A percentile compares a stretch with the other conserved stretches of the same genome.
Evolutionary conservation across 768 basidiomycete genomes (phyloP).

Genomic region (Lyophyllum shimeji): DNA sequence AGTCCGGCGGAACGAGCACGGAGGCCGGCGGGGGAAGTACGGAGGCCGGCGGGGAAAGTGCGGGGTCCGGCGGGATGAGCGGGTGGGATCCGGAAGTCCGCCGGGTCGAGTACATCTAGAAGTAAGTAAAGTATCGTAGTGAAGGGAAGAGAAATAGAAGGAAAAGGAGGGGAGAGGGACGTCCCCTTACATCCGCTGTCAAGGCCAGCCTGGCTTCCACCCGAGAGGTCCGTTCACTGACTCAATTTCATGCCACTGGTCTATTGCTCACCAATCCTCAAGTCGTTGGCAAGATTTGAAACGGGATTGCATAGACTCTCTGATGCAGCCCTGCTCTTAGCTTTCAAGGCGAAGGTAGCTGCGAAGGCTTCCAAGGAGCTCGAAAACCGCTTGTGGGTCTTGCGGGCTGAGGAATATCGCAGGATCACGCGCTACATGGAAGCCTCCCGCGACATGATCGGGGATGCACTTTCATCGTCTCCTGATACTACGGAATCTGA

Average conservation of each 20-base stretch:
- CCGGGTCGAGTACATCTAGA: too few species aligned
- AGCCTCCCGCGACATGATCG: neutral
- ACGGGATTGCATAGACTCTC: neutral
- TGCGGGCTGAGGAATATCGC: neutral
- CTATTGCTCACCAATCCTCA: neutral
- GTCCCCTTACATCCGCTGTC: neutral
- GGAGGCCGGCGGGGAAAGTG: too few species aligned
- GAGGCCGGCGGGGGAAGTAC: too few species aligned
- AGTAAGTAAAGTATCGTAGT: too few species aligned
- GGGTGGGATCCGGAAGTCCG: too few species aligned
- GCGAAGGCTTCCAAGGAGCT: neutral
- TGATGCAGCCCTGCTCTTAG: neutral
- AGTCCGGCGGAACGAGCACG: too few species aligned
- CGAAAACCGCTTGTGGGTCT: neutral
- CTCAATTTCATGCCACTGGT: neutral
- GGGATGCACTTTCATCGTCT: neutral
- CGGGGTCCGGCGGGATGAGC: too few species aligned
- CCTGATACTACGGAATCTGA: neutral
- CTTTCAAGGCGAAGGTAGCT: neutral
- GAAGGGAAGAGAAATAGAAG: too few species aligned
- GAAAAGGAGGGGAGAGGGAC: too few species aligned
- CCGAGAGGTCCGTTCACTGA: neutral
- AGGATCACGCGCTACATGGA: neutral
- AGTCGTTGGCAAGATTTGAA: neutral
- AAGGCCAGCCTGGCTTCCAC: neutral